phyloP scores from a whole-genome alignment of 371 early-diverging fungal species.

The Rhizopus microsporus region DNA sequence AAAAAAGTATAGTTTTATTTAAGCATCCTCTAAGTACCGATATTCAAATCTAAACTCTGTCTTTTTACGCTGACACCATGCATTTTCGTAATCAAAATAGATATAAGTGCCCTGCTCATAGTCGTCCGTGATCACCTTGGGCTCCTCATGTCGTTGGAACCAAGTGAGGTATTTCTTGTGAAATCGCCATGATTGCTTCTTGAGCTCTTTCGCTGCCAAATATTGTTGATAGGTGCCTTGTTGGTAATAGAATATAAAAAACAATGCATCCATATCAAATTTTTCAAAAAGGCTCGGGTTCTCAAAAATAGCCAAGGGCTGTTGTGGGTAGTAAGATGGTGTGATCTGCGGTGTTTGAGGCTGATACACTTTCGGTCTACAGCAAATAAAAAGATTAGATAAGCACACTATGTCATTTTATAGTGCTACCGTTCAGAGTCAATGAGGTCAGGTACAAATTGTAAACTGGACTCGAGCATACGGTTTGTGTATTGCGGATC shows the following conservation, averaged over 20 bases:
- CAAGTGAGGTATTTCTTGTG: slow-evolving; percentile 98
- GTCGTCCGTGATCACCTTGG: slow-evolving; percentile 94
- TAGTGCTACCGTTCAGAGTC: slow-evolving; percentile 64
- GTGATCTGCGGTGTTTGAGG: slow-evolving; percentile 79
- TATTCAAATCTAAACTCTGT: slow-evolving; percentile 75
- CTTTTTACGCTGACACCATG: slow-evolving; percentile 98
- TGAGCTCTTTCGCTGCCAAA: slow-evolving; percentile 95
- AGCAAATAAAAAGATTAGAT: background rate
- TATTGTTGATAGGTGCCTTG: slow-evolving; percentile 97
- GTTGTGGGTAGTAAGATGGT: slow-evolving; percentile 91
- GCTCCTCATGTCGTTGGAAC: slow-evolving; percentile 99
- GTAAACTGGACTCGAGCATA: slow-evolving; percentile 79
- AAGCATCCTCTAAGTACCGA: slow-evolving; percentile 34
- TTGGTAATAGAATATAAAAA: slow-evolving; percentile 98
- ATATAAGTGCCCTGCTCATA: slow-evolving; percentile 99
- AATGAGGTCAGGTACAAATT: slow-evolving; percentile 71
- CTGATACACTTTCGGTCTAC: slow-evolving; percentile 67
- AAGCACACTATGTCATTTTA: background rate
- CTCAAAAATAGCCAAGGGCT: slow-evolving; percentile 78
- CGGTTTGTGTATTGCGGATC: slow-evolving; percentile 54
- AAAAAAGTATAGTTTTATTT: slow-evolving; percentile 5
- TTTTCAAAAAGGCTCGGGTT: slow-evolving; percentile 85
- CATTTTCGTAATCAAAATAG: slow-evolving; percentile 98
- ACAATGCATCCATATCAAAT: slow-evolving; percentile 96
- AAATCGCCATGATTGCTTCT: slow-evolving; percentile 98